phyloP scores from a whole-genome alignment of 1,284 basidiomycete genomes.

The Trichosporon coremiiforme region DNA sequence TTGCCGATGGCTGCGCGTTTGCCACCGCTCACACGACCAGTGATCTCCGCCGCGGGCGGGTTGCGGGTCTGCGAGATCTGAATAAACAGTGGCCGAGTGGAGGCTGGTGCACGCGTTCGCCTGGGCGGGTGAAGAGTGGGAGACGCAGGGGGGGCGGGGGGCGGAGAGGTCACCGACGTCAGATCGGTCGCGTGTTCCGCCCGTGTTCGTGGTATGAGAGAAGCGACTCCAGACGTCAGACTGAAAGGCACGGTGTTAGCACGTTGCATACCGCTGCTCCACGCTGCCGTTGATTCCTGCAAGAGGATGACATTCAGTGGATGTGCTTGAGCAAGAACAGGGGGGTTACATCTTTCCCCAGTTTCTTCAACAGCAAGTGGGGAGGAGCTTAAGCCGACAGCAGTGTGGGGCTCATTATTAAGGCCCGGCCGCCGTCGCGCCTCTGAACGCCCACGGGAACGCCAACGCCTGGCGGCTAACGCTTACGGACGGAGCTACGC shows the following conservation, averaged over 20 bases:
- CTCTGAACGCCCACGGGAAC: neutral
- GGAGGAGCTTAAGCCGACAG: neutral
- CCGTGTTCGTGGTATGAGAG: neutral
- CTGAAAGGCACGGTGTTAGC: neutral
- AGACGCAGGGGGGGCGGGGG: too few relatives aligned
- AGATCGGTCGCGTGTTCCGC: too few relatives aligned
- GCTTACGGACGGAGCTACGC: neutral
- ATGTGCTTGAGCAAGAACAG: neutral
- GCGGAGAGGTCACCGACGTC: conserved; percentile 1
- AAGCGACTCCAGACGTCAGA: neutral
- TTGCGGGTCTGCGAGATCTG: neutral
- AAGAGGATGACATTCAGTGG: neutral
- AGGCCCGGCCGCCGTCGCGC: neutral
- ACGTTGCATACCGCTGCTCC: neutral
- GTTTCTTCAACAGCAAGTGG: neutral
- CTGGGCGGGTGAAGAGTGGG: neutral
- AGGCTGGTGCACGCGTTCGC: neutral
- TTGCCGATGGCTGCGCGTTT: neutral
- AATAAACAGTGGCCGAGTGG: neutral
- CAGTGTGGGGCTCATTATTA: neutral
- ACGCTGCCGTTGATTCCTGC: neutral
- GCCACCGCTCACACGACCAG: neutral
- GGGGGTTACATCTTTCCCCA: too few relatives aligned
- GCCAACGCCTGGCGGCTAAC: neutral
- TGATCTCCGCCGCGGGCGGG: neutral